Base-by-base conservation (phyloP, 1,284 basidiomycete species). In the Ganoderma meredithae region DNA sequence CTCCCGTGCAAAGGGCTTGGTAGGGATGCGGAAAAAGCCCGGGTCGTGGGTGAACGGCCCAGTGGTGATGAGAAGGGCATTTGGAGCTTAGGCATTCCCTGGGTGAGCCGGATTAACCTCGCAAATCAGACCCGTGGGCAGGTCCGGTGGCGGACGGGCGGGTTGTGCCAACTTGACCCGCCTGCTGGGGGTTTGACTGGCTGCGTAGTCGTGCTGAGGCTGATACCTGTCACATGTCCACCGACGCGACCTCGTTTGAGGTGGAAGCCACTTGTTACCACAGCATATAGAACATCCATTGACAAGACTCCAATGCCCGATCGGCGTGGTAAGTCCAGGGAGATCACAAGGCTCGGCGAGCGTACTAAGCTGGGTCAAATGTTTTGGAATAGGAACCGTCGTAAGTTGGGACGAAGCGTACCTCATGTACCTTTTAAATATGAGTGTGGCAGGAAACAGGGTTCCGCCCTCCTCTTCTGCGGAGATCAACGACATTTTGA, bases 11-110 rank as follows among this genome's bases (percentile, higher is more conserved):
- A 36, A 7, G 31, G 55, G 22, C 9, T 22, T 33, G 33, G 58
- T 27, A 22, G 58, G 15, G 41, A 43, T 6, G 62, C 69, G 67
- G 71, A 72, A 58, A 71, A 71, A 69, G 64, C 55, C 69, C 71
- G 69, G 71, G 53, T 27, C 25, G 27, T 40, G 53, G 19, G 60
- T 44, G 60, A 25, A 22, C 66, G 22, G 19, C 27, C 53, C 31
- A 47, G 68, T 43, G 60, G 64, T 71, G 68, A 68, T 72, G 68
- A 40, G 67, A 63, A 52, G 0, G 27, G 22, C 15, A 44, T 41
- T 43, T 36, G 55, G 52, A 55, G 52, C 27, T 44, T 60, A 44
- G 22, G 40, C 41, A 17, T 53, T 33, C 41, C 55, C n/a, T 55
- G 62, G 36, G 3, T 43, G 36, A 53, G 15, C 47, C 71, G 71